These are phyloP conservation scores for Mycena belliarum DNA, from an alignment of 768 basidiomycete species.

Conservation along the genomic window DNA sequence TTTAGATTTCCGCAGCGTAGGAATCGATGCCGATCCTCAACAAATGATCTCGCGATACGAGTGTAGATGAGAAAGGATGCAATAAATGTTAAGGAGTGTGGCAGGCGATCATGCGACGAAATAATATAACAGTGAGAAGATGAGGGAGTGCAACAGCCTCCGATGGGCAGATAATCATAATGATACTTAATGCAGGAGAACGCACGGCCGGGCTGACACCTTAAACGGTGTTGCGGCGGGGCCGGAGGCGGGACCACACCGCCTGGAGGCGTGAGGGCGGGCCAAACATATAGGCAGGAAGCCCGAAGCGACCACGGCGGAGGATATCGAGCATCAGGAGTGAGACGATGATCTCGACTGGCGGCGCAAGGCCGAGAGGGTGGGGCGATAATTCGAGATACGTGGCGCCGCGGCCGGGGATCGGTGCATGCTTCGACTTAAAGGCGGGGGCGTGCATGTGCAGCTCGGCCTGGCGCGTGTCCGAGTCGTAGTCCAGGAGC, in stretches of 20 bases:
- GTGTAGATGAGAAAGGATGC: background rate
- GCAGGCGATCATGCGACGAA: background rate
- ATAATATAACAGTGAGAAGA: conserved; percentile 2
- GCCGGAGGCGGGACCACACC: conserved; percentile 9
- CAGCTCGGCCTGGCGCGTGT: conserved; percentile 40
- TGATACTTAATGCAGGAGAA: background rate
- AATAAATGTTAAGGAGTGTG: background rate
- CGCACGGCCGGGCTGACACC: background rate
- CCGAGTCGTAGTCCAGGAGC: conserved; percentile 56
- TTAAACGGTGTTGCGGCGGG: conserved; percentile 3
- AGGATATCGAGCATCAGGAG: conserved; percentile 68
- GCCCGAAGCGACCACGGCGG: conserved; percentile 57
- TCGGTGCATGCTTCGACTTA: conserved; percentile 43
- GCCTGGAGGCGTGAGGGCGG: conserved; percentile 22
- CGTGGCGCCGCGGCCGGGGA: conserved; percentile 6
- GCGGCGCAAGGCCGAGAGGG: conserved; percentile 13
- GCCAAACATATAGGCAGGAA: conserved; percentile 49
- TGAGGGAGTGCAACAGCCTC: background rate
- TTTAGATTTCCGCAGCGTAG: no score
- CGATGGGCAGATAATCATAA: background rate
- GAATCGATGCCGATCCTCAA: no score
- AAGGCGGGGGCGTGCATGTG: conserved; percentile 41
- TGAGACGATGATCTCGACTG: conserved; percentile 37
- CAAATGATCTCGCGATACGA: no score
- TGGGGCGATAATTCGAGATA: conserved; percentile 15